Percentiles rank a stretch among this genome's conserved stretches.
phyloP scores from a whole-genome alignment of 352 stramenopile genomes.

The Globisporangium rhizosaccharum region DNA sequence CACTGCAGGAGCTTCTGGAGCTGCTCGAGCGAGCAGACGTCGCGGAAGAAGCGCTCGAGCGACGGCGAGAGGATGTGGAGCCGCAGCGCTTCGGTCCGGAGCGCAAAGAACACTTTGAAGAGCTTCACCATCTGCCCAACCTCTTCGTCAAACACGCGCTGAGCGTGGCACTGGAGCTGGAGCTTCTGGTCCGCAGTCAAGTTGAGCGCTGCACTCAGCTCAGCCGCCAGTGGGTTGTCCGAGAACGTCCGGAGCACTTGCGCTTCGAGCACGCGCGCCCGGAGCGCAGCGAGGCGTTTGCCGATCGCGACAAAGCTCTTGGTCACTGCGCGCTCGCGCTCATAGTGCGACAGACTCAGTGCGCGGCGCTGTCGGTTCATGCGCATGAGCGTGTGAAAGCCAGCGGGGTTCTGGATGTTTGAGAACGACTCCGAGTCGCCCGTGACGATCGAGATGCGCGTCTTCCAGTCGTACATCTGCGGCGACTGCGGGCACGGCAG shows the following conservation, averaged over 20 bases:
- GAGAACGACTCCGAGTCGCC: constrained; percentile 52
- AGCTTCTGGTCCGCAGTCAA: constrained; percentile 52
- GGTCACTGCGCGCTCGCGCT: constrained; percentile 43
- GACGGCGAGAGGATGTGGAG: constrained; percentile 63
- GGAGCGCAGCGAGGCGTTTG: constrained; percentile 45
- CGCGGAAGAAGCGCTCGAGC: constrained; percentile 64
- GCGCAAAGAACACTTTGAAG: constrained; percentile 75
- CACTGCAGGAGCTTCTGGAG: constrained; percentile 68
- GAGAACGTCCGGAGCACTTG: constrained; percentile 54
- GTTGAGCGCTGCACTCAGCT: constrained; percentile 43
- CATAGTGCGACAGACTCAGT: constrained; percentile 37
- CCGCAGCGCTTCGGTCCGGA: constrained; percentile 60
- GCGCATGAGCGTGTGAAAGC: constrained; percentile 65
- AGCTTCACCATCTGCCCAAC: constrained; percentile 59
- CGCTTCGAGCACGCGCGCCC: constrained; percentile 51
- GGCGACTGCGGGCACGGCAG: constrained; percentile 40
- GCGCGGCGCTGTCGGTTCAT: constrained; percentile 66
- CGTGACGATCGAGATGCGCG: constrained; percentile 62
- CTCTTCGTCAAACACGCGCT: constrained; percentile 57
- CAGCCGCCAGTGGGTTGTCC: constrained; percentile 27
- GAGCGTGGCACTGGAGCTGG: constrained; percentile 56
- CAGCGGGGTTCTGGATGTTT: constrained; percentile 63
- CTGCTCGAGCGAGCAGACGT: constrained; percentile 66
- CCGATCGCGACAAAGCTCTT: constrained; percentile 65
- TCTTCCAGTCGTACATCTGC: constrained; percentile 58